Evolutionary conservation across 208 protist genomes (phyloP), one percentile per base, ranked within the genome.

Genomic region (Porcisia deanei): DNA sequence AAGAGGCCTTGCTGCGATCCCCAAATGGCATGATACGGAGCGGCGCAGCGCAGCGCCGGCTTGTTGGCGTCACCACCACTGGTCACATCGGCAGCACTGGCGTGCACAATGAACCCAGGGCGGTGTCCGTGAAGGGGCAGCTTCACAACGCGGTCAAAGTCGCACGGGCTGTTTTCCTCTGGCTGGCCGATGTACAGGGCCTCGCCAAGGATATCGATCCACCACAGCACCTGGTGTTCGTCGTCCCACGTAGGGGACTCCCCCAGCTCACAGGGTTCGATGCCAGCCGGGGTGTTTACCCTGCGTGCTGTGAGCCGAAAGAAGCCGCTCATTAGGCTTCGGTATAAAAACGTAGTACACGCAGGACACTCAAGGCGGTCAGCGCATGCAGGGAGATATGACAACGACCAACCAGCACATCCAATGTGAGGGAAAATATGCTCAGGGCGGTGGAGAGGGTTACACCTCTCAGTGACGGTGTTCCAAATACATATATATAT

Each of bases 241-340:
- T 82, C 75, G n/a, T 85, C 81, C 77, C 81, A 85, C 18, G 71
- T 55, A 1, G 81, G 81, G 8, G 72, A 85, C 53, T 75, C 77
- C 2, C 68, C 73, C 8, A 75, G 61, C 18, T 68, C 34, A 25
- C 72, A 69, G 1, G 77, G 37, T 16, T 60, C 3, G 54, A 81
- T 67, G 55, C 65, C 49, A 22, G 67, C n/a, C 30, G 81, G 81
- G 43, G 60, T 67, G 54, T 8, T 64, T 8, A 79, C 77, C 18
- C 69, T 59, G 20, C n/a, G 59, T 14, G 81, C 81, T 2, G 81
- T 85, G 4, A 85, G 73, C 45, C 75, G 76, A 61, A 85, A 82
- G n/a, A 71, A 60, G 0, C 61, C 77, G 1, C 76, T 72, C 81
- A 85, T 85, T 9, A 7, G 41, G 7, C 63, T 20, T 49, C 41